Conservation (phyloP, 192 early-diverging fungal genomes). For the Borealophlyctis nickersoniae region DNA sequence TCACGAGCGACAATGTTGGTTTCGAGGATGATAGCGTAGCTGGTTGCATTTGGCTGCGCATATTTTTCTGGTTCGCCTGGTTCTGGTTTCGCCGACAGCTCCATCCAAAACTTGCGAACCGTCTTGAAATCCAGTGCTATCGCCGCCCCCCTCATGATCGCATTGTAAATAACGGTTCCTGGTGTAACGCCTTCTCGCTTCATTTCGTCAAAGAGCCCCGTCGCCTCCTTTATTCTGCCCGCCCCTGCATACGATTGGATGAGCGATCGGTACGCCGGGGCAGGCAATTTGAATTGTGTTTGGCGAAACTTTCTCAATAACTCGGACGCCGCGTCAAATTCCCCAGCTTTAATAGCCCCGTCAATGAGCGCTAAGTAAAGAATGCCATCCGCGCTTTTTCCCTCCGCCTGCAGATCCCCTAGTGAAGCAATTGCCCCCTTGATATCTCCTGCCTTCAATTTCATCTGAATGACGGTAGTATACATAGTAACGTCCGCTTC, state of each 20-base stretch:
- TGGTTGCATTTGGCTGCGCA: slow-evolving; percentile 18
- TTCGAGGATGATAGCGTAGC: slow-evolving; percentile 29
- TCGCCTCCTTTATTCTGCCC: slow-evolving; percentile 20
- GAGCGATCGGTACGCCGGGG: slow-evolving; percentile 15
- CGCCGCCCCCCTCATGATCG: slow-evolving; percentile 23
- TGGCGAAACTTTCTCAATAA: not conserved
- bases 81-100: not conserved
- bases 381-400: no score
- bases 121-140: slow-evolving; percentile 22
- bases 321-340: slow-evolving; percentile 15
- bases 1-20: slow-evolving; percentile 21
- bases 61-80: not conserved
- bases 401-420: slow-evolving; percentile 29
- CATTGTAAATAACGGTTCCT: slow-evolving; percentile 20
- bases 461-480: slow-evolving; percentile 29
- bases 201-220: slow-evolving; percentile 25
- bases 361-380: slow-evolving; percentile 26
- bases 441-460: slow-evolving; percentile 18
- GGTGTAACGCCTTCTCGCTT: slow-evolving; percentile 13
- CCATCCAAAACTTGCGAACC: slow-evolving; percentile 8
- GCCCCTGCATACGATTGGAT: slow-evolving; percentile 22
- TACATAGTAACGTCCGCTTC: slow-evolving; percentile 25
- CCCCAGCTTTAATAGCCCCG: slow-evolving; percentile 16
- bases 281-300: slow-evolving; percentile 1
- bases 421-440: slow-evolving; percentile 13